A percentile compares a stretch with the other conserved stretches of the same genome.
Conservation (phyloP, 441 rosid genomes). For the Populus hybrid region DNA sequence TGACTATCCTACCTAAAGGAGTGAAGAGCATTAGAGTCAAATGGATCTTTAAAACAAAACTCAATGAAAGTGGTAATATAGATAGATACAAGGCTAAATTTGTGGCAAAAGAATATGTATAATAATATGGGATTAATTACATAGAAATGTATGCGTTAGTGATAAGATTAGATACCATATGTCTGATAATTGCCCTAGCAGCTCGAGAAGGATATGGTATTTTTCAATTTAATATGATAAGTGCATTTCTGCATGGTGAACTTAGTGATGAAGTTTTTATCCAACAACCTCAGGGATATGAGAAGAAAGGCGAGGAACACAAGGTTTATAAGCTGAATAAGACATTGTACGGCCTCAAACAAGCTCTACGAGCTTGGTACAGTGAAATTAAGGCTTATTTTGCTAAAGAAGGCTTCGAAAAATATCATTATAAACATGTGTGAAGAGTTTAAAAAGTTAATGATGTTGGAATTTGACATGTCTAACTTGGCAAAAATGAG, state of each 20-base stretch:
- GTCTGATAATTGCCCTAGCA: too few relatives aligned
- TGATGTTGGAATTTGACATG: not conserved
- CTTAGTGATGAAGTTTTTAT: not conserved
- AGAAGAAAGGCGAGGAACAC: not conserved
- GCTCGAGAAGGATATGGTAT: too few relatives aligned
- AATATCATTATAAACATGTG: not conserved
- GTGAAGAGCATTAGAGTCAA: not conserved
- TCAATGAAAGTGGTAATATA: not conserved
- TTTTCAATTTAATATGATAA: too few relatives aligned
- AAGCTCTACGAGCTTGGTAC: not conserved
- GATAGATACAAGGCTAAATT: not conserved
- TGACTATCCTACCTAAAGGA: not conserved
- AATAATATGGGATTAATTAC: too few relatives aligned
- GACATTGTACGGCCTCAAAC: too few relatives aligned
- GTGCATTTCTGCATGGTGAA: too few relatives aligned
- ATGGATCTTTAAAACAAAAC: not conserved
- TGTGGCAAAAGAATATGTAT: too few relatives aligned
- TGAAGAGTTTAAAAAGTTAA: not conserved
- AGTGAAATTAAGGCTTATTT: not conserved
- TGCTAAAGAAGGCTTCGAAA: not conserved
- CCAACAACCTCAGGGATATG: not conserved
- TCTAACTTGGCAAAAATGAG: not conserved
- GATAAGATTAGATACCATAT: too few relatives aligned
- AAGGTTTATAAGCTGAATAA: too few relatives aligned
- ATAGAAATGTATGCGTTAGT: too few relatives aligned